Evolutionary conservation across 371 early-diverging fungal species (phyloP).

Genomic region (Amoeboradix gromovi): DNA sequence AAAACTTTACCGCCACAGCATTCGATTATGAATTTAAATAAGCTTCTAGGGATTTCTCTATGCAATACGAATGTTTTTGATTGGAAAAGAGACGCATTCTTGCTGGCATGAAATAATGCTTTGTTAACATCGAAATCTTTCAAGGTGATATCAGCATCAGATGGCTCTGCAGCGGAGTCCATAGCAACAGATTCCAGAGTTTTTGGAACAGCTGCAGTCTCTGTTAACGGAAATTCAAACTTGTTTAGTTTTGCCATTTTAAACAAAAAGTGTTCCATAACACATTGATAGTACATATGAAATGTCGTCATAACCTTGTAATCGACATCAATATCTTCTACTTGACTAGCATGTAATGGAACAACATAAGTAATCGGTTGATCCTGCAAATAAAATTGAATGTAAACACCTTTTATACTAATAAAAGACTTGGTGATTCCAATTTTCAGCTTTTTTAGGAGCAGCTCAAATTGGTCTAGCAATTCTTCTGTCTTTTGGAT

Average conservation of each 20-base stretch:
- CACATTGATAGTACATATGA: not conserved
- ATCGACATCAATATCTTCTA: constrained; percentile 12
- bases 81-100: not conserved
- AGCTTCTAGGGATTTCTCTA: not conserved
- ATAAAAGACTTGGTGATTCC: constrained; percentile 54
- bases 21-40: not conserved
- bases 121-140: not conserved
- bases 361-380: constrained; percentile 76
- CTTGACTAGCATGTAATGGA: constrained; percentile 69
- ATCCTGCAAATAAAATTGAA: constrained; percentile 80
- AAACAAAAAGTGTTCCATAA: not conserved
- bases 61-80: not conserved
- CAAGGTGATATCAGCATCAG: not conserved
- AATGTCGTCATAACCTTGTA: not conserved
- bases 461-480: not conserved
- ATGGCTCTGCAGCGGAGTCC: not conserved
- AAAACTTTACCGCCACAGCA: not conserved
- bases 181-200: no score
- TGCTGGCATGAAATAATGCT: not conserved
- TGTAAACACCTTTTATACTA: constrained; percentile 92
- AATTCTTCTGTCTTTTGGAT: not conserved
- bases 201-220: not conserved
- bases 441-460: not conserved
- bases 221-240: not conserved
- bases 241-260: not conserved